Evolutionary conservation across 306 rosid genomes (phyloP), one percentile per base, ranked within the genome.

Genomic region (Cicer arietinum): DNA sequence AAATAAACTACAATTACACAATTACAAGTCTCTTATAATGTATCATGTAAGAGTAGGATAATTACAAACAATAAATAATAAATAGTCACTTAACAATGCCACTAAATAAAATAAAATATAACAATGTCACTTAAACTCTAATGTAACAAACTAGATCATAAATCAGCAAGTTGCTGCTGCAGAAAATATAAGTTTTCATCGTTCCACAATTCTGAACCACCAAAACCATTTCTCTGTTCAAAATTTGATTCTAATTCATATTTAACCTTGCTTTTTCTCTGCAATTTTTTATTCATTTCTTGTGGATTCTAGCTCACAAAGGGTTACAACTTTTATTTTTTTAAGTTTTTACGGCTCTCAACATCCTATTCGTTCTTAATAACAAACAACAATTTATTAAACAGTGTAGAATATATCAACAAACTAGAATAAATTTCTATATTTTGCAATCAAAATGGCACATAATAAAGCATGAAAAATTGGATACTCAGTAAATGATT

Each of bases 121-220:
- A 82, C 22, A 56, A 20, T 10, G 63, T 56, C 3, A 53, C 17
- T n/a, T 61, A 65, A 62, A 4, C 1, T 5, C 25, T 79, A 66
- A 9, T 17, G 25, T 67, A 37, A 51, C 14, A 61, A 42, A 17
- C 4, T 37, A 1, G 65, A 53, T 67, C 62, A 75, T 35, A 50
- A 46, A 4, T 79, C 74, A 71, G 76, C 63, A 16, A 85, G 82
- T 67, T 82, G 80, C 14, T 85, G 86, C 18, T 82, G 88, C 86
- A 85, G 67, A 85, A 94, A 91, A 79, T 86, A 83, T 43, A 85
- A 74, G 65, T 88, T 89, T 76, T 94, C 97, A 53, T 90, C 91
- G 0, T 82, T 84, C 98, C 97, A 91, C 59, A 86, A 73, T 51
- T 86, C 91, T 17, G 80, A 87, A 61, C 77, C 87, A 43, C 76